Evolutionary conservation across 192 early-diverging fungal species (phyloP).

Genomic region (Linnemannia exigua): DNA sequence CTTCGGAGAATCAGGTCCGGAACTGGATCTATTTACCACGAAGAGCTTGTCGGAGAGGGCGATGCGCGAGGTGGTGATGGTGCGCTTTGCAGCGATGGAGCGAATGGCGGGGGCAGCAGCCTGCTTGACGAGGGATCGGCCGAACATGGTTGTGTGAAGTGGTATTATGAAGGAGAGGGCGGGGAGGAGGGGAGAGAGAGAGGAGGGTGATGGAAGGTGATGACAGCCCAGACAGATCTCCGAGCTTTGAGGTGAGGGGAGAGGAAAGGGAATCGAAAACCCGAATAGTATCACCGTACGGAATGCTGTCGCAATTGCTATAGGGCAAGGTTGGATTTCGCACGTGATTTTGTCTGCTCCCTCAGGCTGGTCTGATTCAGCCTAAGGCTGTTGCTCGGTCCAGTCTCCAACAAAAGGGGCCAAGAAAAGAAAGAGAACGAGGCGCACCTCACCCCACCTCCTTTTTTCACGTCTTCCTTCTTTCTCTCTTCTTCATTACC

Average conservation of each 20-base stretch:
- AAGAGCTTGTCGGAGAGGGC: conserved; percentile 69
- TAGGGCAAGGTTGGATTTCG: too few relatives aligned
- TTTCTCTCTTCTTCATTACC: neutral
- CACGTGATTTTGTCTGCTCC: conserved; percentile 4
- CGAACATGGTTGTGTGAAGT: conserved; percentile 48
- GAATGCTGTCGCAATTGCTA: neutral
- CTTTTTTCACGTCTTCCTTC: neutral
- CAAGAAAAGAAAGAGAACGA: neutral
- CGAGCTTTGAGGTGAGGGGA: conserved; percentile 7
- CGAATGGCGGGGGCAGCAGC: conserved; percentile 49
- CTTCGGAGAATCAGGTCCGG: conserved; percentile 54
- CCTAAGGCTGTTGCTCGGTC: neutral
- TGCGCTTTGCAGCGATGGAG: conserved; percentile 55
- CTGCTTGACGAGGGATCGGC: conserved; percentile 58
- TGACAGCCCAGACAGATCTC: neutral
- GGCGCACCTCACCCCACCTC: neutral
- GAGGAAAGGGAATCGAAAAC: neutral
- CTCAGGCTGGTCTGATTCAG: neutral
- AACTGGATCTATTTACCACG: conserved; percentile 61
- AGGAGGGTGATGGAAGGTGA: neutral
- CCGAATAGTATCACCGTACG: neutral
- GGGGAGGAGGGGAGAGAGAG: conserved; percentile 7
- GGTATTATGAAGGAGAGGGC: conserved; percentile 4
- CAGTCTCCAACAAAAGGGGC: neutral
- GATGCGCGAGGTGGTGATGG: conserved; percentile 58